Percentiles rank a stretch among this genome's conserved stretches.
Evolutionary conservation across 1,284 basidiomycete species (phyloP).

Genomic region (Cryptococcus wingfieldii): DNA sequence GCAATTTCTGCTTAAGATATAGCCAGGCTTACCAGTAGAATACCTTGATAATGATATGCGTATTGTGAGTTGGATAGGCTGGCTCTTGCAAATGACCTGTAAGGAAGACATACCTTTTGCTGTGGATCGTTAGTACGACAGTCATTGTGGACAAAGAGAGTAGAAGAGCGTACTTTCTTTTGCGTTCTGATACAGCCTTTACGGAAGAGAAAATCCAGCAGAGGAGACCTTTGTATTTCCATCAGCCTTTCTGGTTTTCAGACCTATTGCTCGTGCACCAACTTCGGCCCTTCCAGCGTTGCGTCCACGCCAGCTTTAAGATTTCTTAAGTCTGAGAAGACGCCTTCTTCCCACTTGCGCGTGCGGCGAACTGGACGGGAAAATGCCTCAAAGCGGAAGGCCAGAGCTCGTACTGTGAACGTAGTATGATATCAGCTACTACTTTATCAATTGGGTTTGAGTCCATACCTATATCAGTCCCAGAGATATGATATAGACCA

Average conservation of each 20-base stretch:
- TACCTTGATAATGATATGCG: conserved; percentile 18
- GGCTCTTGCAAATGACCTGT: not conserved
- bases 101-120: not conserved
- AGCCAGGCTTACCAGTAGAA: conserved; percentile 72
- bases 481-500: too few species aligned
- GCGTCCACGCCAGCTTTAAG: conserved; percentile 86
- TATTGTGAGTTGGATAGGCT: not conserved
- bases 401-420: conserved; percentile 65
- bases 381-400: conserved; percentile 86
- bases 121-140: not conserved
- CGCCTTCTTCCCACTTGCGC: conserved; percentile 67
- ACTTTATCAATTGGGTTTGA: not conserved
- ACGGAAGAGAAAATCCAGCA: conserved; percentile 82
- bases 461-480: conserved; percentile 57
- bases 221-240: conserved; percentile 50
- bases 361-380: conserved; percentile 49
- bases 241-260: not conserved
- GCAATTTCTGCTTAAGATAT: not conserved
- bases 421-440: not conserved
- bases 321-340: conserved; percentile 85
- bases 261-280: conserved; percentile 14
- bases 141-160: not conserved
- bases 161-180: conserved; percentile 77
- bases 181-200: conserved; percentile 91
- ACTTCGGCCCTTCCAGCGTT: conserved; percentile 86